Conservation (phyloP, 2,329 filamentous ascomycete genomes). For the Chalara sp. region DNA sequence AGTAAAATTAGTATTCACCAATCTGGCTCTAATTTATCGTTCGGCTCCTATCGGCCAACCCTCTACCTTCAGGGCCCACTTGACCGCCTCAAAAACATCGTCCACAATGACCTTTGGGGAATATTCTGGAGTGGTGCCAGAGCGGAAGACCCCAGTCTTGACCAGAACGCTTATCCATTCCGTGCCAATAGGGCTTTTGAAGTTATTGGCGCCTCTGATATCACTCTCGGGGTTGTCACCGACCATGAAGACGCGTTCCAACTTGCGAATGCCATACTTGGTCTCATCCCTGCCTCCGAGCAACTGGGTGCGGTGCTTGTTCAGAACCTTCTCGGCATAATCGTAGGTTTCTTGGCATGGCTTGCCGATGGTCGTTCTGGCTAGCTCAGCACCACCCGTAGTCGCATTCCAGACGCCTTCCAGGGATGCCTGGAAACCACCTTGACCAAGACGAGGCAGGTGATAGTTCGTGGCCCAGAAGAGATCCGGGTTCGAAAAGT, state of each 20-base stretch:
- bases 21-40: too few relatives aligned
- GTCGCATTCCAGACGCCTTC: slow-evolving; percentile 71
- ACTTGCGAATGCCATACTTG: slow-evolving; percentile 28
- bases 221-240: slow-evolving; percentile 88
- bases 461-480: slow-evolving; percentile 84
- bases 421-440: slow-evolving; percentile 78
- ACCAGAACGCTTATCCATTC: slow-evolving; percentile 74
- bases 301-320: slow-evolving; percentile 42
- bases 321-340: slow-evolving; percentile 72
- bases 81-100: slow-evolving; percentile 70
- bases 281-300: slow-evolving; percentile 13
- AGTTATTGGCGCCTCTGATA: slow-evolving; percentile 80
- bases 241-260: slow-evolving; percentile 85
- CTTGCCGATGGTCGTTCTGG: slow-evolving; percentile 72
- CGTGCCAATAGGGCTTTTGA: slow-evolving; percentile 57
- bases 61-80: slow-evolving; percentile 63
- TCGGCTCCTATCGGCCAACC: slow-evolving; percentile 18
- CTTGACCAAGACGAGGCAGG: slow-evolving; percentile 82
- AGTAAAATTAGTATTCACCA: too few relatives aligned
- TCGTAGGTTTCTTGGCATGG: slow-evolving; percentile 71
- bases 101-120: slow-evolving; percentile 60
- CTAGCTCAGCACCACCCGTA: slow-evolving; percentile 54
- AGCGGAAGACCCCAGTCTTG: slow-evolving; percentile 69
- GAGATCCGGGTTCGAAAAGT: slow-evolving; percentile 86
- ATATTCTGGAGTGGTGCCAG: slow-evolving; percentile 47